Base-by-base conservation (phyloP, 768 basidiomycete species). In the Tephrocybe rancida region DNA sequence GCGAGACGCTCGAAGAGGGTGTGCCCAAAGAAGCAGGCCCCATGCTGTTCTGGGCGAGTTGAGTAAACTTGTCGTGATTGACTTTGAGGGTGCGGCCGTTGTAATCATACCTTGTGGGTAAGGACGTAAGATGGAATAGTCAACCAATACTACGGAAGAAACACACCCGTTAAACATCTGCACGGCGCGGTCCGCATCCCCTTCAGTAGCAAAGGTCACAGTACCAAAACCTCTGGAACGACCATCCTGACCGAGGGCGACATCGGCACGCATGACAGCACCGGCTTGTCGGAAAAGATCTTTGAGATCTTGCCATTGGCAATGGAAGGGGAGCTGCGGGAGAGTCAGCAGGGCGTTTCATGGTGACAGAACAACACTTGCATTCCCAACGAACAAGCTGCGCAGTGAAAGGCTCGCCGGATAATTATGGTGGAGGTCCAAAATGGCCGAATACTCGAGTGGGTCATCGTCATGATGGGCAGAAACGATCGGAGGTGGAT, bases 241-340 rank as follows among this genome's bases (percentile, higher is more conserved):
- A 11, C 93, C 92, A 64, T 97, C 94, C 4, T 82, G 83, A 30
- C 92, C 92, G 27, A 93, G 81, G 16, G 90, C 90, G 19, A 97
- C 90, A 60, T 96, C 94, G 9, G 96, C 96, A 21, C 96, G 85
- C 30, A 94, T 74, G 49, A 98, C 89, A 18, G 89, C 86, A 16
- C 96, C 95, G 1, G 92, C 93, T 57, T 90, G 86, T 24, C 95
- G 84, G 66, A 98, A 96, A 4, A 98, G 79, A 70, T 98, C 95
- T 70, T 98, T 98, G 39, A 99, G 80, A 66, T 98, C 96, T 70
- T 98, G 96, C 96, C 96, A 99, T 72, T 95, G 93, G 61, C 88
- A 89, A 62, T 95, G 93, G 71, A 94, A 95, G 0, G 93, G 93
- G 14, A 95, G 82, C 92, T 94, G 58, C 5, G 32, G 29, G 49